Percentiles rank a stretch among this genome's conserved stretches.
Conservation (phyloP, 768 basidiomycete genomes). For the Boletus sp. region DNA sequence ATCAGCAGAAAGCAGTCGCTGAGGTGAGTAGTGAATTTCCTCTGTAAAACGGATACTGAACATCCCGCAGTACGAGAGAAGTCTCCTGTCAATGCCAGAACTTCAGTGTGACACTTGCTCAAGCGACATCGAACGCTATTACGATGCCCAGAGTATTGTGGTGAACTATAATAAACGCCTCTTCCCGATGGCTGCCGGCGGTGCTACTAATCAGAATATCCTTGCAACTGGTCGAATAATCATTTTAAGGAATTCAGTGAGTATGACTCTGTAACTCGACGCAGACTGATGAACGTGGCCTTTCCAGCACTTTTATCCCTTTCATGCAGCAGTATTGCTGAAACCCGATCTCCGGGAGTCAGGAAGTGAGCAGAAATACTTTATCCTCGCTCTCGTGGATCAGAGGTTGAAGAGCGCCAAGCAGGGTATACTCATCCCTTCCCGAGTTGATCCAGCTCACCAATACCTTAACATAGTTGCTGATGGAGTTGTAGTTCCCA, state of each 20-base stretch:
- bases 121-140: slow-evolving; percentile 72
- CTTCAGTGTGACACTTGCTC: slow-evolving; percentile 66
- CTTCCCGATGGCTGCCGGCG: slow-evolving; percentile 52
- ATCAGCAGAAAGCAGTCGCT: slow-evolving; percentile 83
- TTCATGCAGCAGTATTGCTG: slow-evolving; percentile 69
- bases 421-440: slow-evolving; percentile 41
- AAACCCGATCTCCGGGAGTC: slow-evolving; percentile 55
- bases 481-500: slow-evolving; percentile 57
- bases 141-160: slow-evolving; percentile 66
- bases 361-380: slow-evolving; percentile 54
- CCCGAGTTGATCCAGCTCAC: neutral
- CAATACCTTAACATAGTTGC: slow-evolving; percentile 44
- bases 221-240: slow-evolving; percentile 77
- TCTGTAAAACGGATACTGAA: slow-evolving; percentile 7
- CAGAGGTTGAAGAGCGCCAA: slow-evolving; percentile 52
- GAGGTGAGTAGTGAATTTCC: slow-evolving; percentile 50
- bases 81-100: slow-evolving; percentile 56
- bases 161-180: slow-evolving; percentile 61
- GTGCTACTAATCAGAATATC: slow-evolving; percentile 65
- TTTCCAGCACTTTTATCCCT: slow-evolving; percentile 68
- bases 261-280: slow-evolving; percentile 20
- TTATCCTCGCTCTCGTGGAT: slow-evolving; percentile 70
- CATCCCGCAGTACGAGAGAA: slow-evolving; percentile 62
- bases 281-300: neutral
- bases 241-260: slow-evolving; percentile 75